A percentile compares a stretch with the other conserved stretches of the same genome.
Conservation (phyloP, 2,329 filamentous ascomycete species). For the Diaporthe caulivora region DNA sequence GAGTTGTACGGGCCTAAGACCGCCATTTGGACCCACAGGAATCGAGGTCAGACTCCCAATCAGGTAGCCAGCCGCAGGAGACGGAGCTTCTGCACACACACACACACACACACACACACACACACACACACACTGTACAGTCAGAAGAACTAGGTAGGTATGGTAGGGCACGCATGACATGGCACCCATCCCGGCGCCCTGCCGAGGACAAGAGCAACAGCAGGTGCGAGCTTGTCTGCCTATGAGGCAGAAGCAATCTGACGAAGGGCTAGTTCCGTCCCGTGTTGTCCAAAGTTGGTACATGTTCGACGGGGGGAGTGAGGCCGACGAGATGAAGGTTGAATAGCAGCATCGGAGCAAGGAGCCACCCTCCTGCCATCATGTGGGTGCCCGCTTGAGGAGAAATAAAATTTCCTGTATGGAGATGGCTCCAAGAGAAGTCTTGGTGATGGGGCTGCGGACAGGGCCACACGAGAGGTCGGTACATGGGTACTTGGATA, state of each 20-base stretch:
- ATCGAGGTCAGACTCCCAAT: constrained; percentile 15
- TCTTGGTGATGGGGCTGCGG: constrained; percentile 1
- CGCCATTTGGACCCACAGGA: constrained; percentile 7
- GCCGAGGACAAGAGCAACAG: not conserved
- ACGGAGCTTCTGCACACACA: too few species aligned
- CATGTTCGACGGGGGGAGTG: not conserved
- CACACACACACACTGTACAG: not conserved
- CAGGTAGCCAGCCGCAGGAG: constrained; percentile 3
- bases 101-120: not conserved
- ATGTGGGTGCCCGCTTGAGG: not conserved
- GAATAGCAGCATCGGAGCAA: not conserved
- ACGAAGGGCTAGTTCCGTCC: not conserved
- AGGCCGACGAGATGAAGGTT: not conserved
- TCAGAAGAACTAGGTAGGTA: too few species aligned
- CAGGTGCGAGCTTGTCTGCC: not conserved
- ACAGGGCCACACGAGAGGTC: not conserved
- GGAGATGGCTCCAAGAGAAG: not conserved
- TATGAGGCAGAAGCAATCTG: constrained; percentile 27
- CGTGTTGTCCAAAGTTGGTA: not conserved
- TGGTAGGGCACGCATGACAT: not conserved
- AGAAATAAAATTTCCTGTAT: not conserved
- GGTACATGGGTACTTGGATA: constrained; percentile 14
- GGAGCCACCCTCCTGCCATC: not conserved
- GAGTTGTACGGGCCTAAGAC: not conserved
- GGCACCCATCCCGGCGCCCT: not conserved